Percentiles rank a stretch among this genome's conserved stretches.
phyloP scores from a whole-genome alignment of 2,329 filamentous ascomycete genomes.

The Aquanectria penicillioides region DNA sequence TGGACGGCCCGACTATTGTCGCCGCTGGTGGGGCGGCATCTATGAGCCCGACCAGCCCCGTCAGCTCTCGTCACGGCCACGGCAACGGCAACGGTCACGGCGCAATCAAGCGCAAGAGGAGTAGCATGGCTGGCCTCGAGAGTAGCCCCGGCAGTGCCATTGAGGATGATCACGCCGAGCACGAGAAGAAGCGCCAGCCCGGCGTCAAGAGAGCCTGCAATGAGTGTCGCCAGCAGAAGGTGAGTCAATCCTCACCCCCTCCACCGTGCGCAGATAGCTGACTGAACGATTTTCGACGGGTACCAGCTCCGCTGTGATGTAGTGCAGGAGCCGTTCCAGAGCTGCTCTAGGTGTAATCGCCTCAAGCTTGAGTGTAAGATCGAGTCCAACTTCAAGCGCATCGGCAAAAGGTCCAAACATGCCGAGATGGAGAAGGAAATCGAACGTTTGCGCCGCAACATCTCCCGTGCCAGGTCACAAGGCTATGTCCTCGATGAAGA shows the following conservation, averaged over 20 bases:
- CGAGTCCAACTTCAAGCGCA: constrained; percentile 86
- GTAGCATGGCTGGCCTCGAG: constrained; percentile 62
- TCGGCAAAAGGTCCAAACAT: constrained; percentile 84
- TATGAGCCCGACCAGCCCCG: constrained; percentile 65
- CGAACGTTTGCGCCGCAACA: constrained; percentile 70
- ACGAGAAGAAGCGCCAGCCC: constrained; percentile 71
- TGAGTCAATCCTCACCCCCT: constrained; percentile 53
- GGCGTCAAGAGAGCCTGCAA: constrained; percentile 85
- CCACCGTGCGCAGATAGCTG: constrained; percentile 14
- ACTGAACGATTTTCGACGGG: constrained; percentile 8
- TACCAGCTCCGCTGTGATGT: constrained; percentile 83
- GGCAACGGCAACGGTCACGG: constrained; percentile 53
- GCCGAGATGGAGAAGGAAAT: constrained; percentile 90
- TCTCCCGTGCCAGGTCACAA: constrained; percentile 68
- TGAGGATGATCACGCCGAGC: constrained; percentile 65
- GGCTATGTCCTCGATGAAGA: constrained; percentile 67
- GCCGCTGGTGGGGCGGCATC: constrained; percentile 58
- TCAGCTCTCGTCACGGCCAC: constrained; percentile 58
- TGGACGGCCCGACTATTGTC: constrained; percentile 60
- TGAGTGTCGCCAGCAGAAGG: constrained; percentile 87
- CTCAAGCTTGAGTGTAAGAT: constrained; percentile 87
- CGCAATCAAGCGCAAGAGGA: constrained; percentile 66
- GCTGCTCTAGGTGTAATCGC: constrained; percentile 81
- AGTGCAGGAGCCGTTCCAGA: constrained; percentile 80
- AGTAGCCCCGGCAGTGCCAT: constrained; percentile 67